A percentile compares a stretch with the other conserved stretches of the same genome.
These are phyloP conservation scores for Cercospora berteroae DNA, from an alignment of 2,329 filamentous ascomycete species.

Conservation along the genomic window DNA sequence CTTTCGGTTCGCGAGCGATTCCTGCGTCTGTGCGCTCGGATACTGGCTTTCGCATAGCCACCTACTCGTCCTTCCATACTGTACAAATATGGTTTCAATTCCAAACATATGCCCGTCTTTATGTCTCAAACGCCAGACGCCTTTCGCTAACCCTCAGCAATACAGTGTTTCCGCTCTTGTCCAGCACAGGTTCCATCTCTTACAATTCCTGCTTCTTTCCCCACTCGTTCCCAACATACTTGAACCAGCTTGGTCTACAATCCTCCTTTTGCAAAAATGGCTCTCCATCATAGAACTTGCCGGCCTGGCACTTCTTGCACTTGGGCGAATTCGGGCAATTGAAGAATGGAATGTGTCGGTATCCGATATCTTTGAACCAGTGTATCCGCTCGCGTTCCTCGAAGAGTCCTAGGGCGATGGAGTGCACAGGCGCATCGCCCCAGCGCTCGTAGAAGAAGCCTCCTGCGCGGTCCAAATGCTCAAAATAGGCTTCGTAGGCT, in stretches of 20 bases:
- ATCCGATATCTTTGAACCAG: conserved; percentile 99
- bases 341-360: conserved; percentile 97
- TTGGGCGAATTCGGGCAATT: conserved; percentile 98
- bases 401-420: conserved; percentile 86
- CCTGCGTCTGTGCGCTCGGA: background rate
- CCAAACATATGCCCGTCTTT: background rate
- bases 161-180: conserved; percentile 1
- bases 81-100: background rate
- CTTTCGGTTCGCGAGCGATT: background rate
- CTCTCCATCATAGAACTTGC: conserved; percentile 85
- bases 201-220: conserved; percentile 3
- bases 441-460: conserved; percentile 99
- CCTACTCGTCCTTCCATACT: background rate
- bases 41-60: background rate
- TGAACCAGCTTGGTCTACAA: conserved; percentile 95
- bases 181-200: background rate
- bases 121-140: conserved; percentile 13
- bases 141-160: conserved; percentile 17
- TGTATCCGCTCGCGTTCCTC: conserved; percentile 82
- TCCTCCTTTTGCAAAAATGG: conserved; percentile 84
- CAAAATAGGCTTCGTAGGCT: conserved; percentile 91
- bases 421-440: conserved; percentile 97
- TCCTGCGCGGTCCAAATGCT: conserved; percentile 87
- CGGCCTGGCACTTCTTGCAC: conserved; percentile 82
- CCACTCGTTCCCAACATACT: conserved; percentile 68